phyloP scores from a whole-genome alignment of 257 asterid species.

The Capsicum baccatum region DNA sequence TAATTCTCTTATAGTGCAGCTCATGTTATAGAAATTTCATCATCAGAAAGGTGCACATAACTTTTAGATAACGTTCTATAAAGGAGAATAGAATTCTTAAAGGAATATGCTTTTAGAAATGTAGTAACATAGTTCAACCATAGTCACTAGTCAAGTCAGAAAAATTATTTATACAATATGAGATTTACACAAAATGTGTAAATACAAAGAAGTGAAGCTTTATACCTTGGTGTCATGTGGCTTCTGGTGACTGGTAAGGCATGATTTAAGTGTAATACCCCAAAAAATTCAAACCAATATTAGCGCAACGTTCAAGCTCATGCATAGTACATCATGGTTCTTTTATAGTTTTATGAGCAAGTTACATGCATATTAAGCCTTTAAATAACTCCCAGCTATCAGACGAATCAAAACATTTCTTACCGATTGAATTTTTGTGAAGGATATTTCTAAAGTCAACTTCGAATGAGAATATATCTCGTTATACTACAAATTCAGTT shows the following conservation, averaged over 20 bases:
- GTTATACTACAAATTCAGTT: too few species aligned
- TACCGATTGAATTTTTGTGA: too few species aligned
- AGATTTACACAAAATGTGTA: neutral
- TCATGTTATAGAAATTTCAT: neutral
- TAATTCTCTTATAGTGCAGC: neutral
- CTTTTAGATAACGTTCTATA: neutral
- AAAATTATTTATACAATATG: neutral
- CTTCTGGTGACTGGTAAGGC: neutral
- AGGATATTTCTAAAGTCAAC: too few species aligned
- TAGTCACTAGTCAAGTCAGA: neutral
- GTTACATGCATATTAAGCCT: too few species aligned
- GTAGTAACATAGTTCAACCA: neutral
- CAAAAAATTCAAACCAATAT: too few species aligned
- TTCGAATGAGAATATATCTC: too few species aligned
- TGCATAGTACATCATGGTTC: too few species aligned
- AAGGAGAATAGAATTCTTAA: neutral
- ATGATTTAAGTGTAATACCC: neutral
- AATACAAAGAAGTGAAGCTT: neutral
- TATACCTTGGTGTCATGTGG: neutral
- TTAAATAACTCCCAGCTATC: too few species aligned
- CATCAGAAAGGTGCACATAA: neutral
- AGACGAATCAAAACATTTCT: too few species aligned
- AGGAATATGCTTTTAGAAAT: neutral
- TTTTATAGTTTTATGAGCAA: too few species aligned
- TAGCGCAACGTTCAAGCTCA: too few species aligned